Base-by-base conservation (phyloP, 345 rosid species). In the Brassica incana region DNA sequence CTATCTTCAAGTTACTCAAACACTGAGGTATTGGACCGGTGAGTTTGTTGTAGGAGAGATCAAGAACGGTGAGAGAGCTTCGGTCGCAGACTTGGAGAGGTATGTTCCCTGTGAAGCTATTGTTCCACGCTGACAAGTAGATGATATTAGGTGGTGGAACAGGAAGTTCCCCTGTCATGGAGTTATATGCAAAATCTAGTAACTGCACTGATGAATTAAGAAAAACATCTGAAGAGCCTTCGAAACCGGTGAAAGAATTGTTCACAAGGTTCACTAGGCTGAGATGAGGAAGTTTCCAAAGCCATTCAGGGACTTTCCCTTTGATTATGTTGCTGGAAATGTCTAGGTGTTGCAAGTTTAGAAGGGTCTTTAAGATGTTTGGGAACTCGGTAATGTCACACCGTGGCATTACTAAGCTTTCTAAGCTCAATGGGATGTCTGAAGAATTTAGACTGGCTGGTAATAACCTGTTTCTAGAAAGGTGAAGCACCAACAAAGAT, bases 11-110 rank as follows among this genome's bases (percentile, higher is more conserved):
- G 2, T 62, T 70, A 70, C 56, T 48, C 64, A 77, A 0, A 23
- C 75, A 70, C 18, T 6, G 70, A 69, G 75, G 80, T 62, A 77
- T 48, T 48, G 18, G 29, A 61, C 80, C 70, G 18, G 43, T 77
- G 16, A 77, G 32, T 32, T 48, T 61, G 11, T 77, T 77, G 70
- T 69, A 43, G 3, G 69, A 61, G 3, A 77, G 63, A 61, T 3
- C n/a, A 45, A 77, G 63, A 62, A 20, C 0, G 0, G 0, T 3
- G 1, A 77, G n/a, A 23, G 48, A 70, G 65, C n/a, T 77, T 0
- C 60, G 30, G 43, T 67, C 58, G 67, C 78, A 75, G 0, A 5
- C 12, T 58, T 65, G 6, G 12, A 67, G 60, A 7, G 73, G 79
- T 56, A 76, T 67, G 8, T 67, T 4, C 0, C 73, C 73, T 1